A percentile compares a stretch with the other conserved stretches of the same genome.
These are phyloP conservation scores for Circinella minor DNA, from an alignment of 371 early-diverging fungal genomes.

Conservation along the genomic window DNA sequence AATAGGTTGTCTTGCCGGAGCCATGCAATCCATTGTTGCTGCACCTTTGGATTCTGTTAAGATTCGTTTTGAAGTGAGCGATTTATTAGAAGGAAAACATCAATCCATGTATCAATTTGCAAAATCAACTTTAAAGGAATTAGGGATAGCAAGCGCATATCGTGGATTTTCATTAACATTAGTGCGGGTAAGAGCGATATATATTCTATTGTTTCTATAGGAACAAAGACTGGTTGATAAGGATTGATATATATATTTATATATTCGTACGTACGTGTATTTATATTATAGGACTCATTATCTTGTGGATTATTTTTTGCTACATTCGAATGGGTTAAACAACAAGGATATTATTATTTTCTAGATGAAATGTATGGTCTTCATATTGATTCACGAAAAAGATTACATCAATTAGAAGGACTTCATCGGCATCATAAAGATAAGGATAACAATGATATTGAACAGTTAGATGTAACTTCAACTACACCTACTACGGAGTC, in stretches of 20 bases:
- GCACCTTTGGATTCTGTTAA: slow-evolving; percentile 78
- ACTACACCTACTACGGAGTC: slow-evolving; percentile 6
- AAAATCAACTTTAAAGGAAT: slow-evolving; percentile 61
- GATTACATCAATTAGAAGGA: slow-evolving; percentile 34
- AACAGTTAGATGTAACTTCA: slow-evolving; percentile 19
- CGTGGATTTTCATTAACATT: slow-evolving; percentile 73
- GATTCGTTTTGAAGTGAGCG: slow-evolving; percentile 76
- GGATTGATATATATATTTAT: background rate
- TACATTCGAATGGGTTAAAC: slow-evolving; percentile 77
- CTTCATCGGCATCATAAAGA: slow-evolving; percentile 20
- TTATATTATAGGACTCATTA: slow-evolving; percentile 68
- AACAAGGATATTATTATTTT: slow-evolving; percentile 67
- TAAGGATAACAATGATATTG: background rate
- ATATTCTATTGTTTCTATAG: background rate
- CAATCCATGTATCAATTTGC: slow-evolving; percentile 73
- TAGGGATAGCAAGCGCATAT: slow-evolving; percentile 70
- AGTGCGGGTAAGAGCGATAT: slow-evolving; percentile 49
- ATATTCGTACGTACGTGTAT: no score
- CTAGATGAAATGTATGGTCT: slow-evolving; percentile 63
- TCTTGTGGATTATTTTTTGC: slow-evolving; percentile 81
- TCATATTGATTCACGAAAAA: slow-evolving; percentile 49
- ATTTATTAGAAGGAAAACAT: slow-evolving; percentile 76
- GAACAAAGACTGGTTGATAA: background rate
- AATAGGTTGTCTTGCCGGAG: slow-evolving; percentile 71
- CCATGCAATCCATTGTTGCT: slow-evolving; percentile 76